These are phyloP conservation scores for Cenchrus purpureus DNA, from an alignment of 176 grass and related monocot genomes.

Conservation along the genomic window DNA sequence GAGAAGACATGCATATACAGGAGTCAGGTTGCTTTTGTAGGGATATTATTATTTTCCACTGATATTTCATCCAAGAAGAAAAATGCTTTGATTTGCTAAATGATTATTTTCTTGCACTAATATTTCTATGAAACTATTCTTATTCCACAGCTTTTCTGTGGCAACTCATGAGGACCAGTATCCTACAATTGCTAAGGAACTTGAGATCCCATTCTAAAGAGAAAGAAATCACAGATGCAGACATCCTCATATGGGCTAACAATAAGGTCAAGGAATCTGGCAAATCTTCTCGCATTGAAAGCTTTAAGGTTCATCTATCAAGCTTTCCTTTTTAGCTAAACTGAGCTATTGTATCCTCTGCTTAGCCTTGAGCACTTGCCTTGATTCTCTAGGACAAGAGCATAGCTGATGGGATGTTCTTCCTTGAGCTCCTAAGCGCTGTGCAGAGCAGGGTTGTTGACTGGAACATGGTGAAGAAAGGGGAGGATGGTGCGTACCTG, in stretches of 20 bases:
- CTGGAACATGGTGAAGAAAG: constrained; percentile 85
- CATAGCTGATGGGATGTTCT: constrained; percentile 78
- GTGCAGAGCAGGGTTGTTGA: constrained; percentile 82
- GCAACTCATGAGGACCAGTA: constrained; percentile 98
- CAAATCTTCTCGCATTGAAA: constrained; percentile 81
- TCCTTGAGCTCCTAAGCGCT: constrained; percentile 86
- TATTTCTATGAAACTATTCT: not conserved
- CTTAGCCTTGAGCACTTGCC: not conserved
- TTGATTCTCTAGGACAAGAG: constrained; percentile 70
- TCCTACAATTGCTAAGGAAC: constrained; percentile 90
- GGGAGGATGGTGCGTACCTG: constrained; percentile 73
- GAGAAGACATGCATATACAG: not conserved
- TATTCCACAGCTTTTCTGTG: constrained; percentile 77
- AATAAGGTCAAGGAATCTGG: constrained; percentile 89
- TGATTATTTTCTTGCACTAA: not conserved
- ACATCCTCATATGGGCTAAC: constrained; percentile 94
- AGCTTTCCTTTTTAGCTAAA: constrained; percentile 2
- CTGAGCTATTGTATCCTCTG: not conserved
- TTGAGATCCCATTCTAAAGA: constrained; percentile 90
- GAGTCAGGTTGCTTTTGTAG: not conserved
- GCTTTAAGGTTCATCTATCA: constrained; percentile 78
- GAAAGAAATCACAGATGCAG: constrained; percentile 85
- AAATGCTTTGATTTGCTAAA: not conserved
- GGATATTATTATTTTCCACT: not conserved
- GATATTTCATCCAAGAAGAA: constrained; percentile 7